phyloP scores from a whole-genome alignment of 148 eudicot species.

The Vaccinium macrocarpon region DNA sequence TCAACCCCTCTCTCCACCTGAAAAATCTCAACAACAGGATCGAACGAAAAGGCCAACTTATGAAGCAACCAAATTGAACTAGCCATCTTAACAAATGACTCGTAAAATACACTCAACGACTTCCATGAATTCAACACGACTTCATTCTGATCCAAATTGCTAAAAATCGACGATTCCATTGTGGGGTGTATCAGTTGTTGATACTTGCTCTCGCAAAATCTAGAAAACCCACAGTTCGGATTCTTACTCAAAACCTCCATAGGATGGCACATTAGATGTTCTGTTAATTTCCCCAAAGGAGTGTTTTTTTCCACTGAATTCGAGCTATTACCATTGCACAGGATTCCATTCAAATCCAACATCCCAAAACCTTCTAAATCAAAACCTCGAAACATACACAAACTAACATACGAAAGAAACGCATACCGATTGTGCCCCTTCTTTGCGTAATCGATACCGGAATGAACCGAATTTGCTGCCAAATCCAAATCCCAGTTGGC shows the following conservation, averaged over 20 bases:
- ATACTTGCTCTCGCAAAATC: constrained; percentile 77
- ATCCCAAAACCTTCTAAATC: constrained; percentile 53
- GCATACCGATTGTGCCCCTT: constrained; percentile 68
- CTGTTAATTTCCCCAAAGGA: constrained; percentile 50
- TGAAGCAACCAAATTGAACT: constrained; percentile 92
- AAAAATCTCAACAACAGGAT: constrained; percentile 68
- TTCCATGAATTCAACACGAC: constrained; percentile 72
- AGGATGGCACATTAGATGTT: constrained; percentile 60
- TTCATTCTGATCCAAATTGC: constrained; percentile 51
- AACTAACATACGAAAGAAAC: constrained; percentile 73
- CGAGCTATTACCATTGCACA: constrained; percentile 23
- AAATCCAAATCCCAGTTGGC: constrained; percentile 88
- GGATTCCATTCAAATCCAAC: constrained; percentile 27
- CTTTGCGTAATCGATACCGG: constrained; percentile 51
- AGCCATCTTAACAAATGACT: constrained; percentile 74
- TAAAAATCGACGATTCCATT: constrained; percentile 81
- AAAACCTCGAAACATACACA: constrained; percentile 76
- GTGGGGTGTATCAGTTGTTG: constrained; percentile 78
- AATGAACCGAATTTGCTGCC: constrained; percentile 60
- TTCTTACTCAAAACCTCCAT: constrained; percentile 64
- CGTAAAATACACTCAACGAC: constrained; percentile 70
- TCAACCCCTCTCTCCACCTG: constrained; percentile 77
- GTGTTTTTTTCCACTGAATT: constrained; percentile 19
- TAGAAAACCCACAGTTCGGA: constrained; percentile 58
- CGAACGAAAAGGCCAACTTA: constrained; percentile 69